These are phyloP conservation scores for Brachypodium distachyon DNA, from an alignment of 202 grass and related monocot species.

Conservation along the genomic window DNA sequence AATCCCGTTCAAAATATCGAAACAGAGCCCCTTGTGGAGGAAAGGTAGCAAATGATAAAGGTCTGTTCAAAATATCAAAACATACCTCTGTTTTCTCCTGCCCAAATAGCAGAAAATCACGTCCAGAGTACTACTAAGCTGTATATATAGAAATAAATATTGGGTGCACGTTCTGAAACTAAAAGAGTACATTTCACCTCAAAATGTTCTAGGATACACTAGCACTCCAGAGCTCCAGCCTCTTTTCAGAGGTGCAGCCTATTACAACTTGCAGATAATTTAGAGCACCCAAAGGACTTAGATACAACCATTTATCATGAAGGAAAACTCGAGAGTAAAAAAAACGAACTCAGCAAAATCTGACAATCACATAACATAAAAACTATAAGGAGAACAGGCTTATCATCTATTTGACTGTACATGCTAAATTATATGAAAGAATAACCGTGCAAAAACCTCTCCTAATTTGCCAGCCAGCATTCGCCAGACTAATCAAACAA, in stretches of 20 bases:
- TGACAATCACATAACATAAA: not conserved
- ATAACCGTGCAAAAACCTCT: not conserved
- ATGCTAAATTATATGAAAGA: conserved; percentile 24
- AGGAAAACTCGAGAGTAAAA: not conserved
- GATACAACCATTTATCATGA: not conserved
- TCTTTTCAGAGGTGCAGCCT: too few species aligned
- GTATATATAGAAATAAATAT: too few species aligned
- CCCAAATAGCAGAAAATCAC: too few species aligned
- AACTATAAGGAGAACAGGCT: conserved; percentile 1
- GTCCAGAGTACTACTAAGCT: too few species aligned
- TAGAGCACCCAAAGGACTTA: too few species aligned
- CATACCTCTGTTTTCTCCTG: too few species aligned
- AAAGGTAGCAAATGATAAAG: too few species aligned
- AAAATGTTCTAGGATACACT: not conserved
- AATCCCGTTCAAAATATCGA: too few species aligned
- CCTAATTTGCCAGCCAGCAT: conserved; percentile 20
- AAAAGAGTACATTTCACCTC: not conserved
- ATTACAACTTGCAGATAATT: too few species aligned
- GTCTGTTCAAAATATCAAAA: too few species aligned
- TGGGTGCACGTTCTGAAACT: not conserved
- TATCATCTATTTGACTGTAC: conserved; percentile 26
- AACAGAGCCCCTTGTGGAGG: too few species aligned
- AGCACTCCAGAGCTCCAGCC: too few species aligned
- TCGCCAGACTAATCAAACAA: conserved; percentile 20
- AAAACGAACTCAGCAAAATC: not conserved